A percentile compares a stretch with the other conserved stretches of the same genome.
Evolutionary conservation across 139 green algal species (phyloP).

Genomic region (Tetradesmus obliquus): DNA sequence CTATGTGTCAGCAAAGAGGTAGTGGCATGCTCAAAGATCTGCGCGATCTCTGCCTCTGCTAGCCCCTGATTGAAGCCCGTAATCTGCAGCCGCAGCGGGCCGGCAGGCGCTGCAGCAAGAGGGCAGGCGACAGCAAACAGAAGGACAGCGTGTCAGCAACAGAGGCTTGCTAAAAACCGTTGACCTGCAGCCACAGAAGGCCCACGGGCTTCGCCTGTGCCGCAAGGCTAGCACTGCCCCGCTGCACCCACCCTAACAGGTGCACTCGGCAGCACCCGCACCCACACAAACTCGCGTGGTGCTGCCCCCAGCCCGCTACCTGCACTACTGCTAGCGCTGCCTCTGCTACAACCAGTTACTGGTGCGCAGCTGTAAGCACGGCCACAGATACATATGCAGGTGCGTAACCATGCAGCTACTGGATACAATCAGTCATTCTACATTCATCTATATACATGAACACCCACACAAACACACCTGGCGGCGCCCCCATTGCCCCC

Average conservation of each 20-base stretch:
- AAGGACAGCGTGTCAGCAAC: neutral
- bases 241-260: neutral
- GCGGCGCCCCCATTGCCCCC: neutral
- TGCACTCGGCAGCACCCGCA: no score
- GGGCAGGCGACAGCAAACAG: neutral
- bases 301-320: neutral
- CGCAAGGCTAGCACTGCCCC: neutral
- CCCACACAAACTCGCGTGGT: no score
- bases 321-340: neutral
- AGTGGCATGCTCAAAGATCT: conserved; percentile 70
- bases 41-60: conserved; percentile 77
- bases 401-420: no score
- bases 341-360: no score
- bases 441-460: no score
- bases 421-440: no score
- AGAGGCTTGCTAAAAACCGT: conserved; percentile 52
- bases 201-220: neutral
- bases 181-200: conserved; percentile 45
- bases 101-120: neutral
- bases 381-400: no score
- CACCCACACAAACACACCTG: no score
- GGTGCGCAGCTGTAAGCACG: no score
- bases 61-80: conserved; percentile 60
- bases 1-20: neutral
- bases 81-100: conserved; percentile 47